phyloP scores from a whole-genome alignment of 768 basidiomycete genomes.

The Ephemerocybe angulata region DNA sequence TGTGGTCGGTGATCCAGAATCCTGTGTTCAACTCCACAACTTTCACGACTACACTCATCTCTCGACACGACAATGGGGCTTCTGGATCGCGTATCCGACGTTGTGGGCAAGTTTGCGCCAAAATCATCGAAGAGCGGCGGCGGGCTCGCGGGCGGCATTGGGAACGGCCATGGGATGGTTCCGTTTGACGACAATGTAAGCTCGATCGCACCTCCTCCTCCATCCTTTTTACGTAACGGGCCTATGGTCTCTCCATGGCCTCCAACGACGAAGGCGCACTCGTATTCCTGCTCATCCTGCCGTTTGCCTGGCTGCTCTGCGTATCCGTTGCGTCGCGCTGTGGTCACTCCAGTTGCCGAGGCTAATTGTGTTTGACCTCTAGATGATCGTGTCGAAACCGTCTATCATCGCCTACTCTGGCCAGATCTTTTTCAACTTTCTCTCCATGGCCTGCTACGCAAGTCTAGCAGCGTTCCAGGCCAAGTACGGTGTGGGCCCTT shows the following conservation, averaged over 20 bases:
- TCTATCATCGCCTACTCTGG: slow-evolving; percentile 71
- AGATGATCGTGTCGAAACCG: slow-evolving; percentile 90
- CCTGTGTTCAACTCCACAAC: too few species aligned
- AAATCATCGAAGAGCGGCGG: slow-evolving; percentile 36
- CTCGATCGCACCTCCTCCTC: too few species aligned
- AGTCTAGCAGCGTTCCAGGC: slow-evolving; percentile 87
- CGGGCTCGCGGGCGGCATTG: slow-evolving; percentile 53
- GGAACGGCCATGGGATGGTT: slow-evolving; percentile 54
- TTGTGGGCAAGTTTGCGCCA: slow-evolving; percentile 42
- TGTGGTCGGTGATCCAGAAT: too few species aligned
- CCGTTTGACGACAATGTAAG: slow-evolving; percentile 73
- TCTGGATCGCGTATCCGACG: slow-evolving; percentile 54
- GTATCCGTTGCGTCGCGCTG: slow-evolving; percentile 63
- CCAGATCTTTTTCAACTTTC: slow-evolving; percentile 90
- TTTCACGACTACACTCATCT: neutral
- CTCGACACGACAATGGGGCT: slow-evolving; percentile 45
- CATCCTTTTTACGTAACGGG: slow-evolving; percentile 43
- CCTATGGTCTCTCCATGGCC: slow-evolving; percentile 19
- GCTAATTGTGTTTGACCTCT: slow-evolving; percentile 10
- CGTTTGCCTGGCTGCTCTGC: slow-evolving; percentile 62
- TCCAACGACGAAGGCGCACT: slow-evolving; percentile 35
- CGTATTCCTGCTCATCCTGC: slow-evolving; percentile 62
- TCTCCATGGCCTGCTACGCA: slow-evolving; percentile 89
- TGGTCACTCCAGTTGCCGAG: too few species aligned
- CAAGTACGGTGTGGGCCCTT: slow-evolving; percentile 79